A percentile compares a stretch with the other conserved stretches of the same genome.
Conservation (phyloP, 805 yeast genomes). For the Candida argentea region DNA sequence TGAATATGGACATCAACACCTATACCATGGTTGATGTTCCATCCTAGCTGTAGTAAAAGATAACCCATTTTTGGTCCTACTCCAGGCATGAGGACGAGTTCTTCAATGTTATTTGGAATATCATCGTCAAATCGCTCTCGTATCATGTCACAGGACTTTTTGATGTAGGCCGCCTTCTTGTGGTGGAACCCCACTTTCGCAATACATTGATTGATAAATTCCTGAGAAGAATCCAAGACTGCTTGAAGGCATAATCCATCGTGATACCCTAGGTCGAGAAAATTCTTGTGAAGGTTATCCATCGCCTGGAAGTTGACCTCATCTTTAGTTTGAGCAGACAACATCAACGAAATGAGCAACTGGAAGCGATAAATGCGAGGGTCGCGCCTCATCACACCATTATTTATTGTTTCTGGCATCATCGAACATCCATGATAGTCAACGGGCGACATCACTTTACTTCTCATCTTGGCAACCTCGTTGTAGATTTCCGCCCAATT, state of each 20-base stretch:
- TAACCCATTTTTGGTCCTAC: conserved; percentile 96
- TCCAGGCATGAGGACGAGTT: conserved; percentile 67
- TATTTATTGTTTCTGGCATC: conserved; percentile 35
- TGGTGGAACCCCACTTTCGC: conserved; percentile 79
- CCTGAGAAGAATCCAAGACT: conserved; percentile 38
- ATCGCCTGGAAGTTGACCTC: conserved; percentile 73
- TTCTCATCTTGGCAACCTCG: conserved; percentile 57
- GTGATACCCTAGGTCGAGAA: conserved; percentile 25
- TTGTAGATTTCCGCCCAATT: conserved; percentile 50
- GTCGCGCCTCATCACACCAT: conserved; percentile 16
- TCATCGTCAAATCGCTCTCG: conserved; percentile 46
- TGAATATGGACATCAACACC: conserved; percentile 93
- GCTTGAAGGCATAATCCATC: conserved; percentile 54
- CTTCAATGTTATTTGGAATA: conserved; percentile 61
- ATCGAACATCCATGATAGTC: conserved; percentile 81
- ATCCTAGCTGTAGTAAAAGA: conserved; percentile 69
- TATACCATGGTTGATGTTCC: conserved; percentile 72
- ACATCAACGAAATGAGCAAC: conserved; percentile 68
- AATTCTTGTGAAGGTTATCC: conserved; percentile 41
- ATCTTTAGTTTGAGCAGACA: conserved; percentile 88
- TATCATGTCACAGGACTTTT: conserved; percentile 47
- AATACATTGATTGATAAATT: conserved; percentile 55
- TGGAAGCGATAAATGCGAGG: conserved; percentile 54
- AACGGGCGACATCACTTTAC: conserved; percentile 65
- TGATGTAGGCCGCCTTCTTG: conserved; percentile 65